Evolutionary conservation across 2,329 filamentous ascomycete species (phyloP), one percentile per base, ranked within the genome.

Genomic region (Aspergillus aculeatus): DNA sequence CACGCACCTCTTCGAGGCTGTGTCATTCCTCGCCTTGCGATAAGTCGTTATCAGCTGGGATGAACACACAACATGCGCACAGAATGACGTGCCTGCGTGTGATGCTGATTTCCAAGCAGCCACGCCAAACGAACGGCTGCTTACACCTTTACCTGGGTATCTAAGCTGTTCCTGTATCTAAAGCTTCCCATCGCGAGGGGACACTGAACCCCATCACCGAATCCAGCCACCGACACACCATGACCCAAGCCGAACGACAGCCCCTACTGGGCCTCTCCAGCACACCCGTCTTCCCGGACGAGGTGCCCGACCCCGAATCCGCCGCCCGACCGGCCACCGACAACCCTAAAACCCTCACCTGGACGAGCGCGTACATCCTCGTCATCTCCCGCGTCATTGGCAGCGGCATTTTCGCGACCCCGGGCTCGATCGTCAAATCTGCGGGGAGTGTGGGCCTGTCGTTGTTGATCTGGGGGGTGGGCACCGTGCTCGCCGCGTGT

Each of bases 351-450:
- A 86, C 80, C 16, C 81, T 90, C 53, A 83, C 77, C 58, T 89
- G 86, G 85, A 78, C 80, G 26, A 86, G 83, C 65, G 84, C 85
- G 1, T 89, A 87, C 69, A 86, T 90, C 57, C 79, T 90, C 21
- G 85, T 88, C 7, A 86, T 90, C 26, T 89, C 86, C 5, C 82
- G 87, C 12, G 86, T 90, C 5, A 86, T 90, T 31, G 88, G 88
- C 12, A 87, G 83, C 66, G 88, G 88, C 26, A 89, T 91, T 63
- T 91, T 91, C 67, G 87, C 88, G 0, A 90, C 87, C 0, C 89
- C 87, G 0, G 88, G 86, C 0, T 82, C 86, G 4, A 89, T 92
- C 53, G 80, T 89, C 3, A 82, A 84, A 41, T 83, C 85, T 0
- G 85, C 86, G 2, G 89, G 89, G 1, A 91, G 87, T 57, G 80